phyloP scores from a whole-genome alignment of 805 yeast genomes.

The Candida ponderosae region DNA sequence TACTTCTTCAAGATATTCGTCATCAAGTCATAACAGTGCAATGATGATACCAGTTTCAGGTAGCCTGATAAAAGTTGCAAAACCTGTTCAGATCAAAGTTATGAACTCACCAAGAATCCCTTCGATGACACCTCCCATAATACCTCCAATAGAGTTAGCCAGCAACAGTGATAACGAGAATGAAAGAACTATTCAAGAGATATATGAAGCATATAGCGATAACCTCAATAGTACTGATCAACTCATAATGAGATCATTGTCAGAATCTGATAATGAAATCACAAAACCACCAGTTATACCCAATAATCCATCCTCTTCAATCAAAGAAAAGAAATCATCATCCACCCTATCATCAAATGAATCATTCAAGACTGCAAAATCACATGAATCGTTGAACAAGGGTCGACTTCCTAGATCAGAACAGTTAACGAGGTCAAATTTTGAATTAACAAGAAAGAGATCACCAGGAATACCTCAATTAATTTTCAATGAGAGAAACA shows the following conservation, averaged over 20 bases:
- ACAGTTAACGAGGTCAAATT: conserved; percentile 1
- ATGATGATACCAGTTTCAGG: too few species aligned
- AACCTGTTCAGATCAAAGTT: background rate
- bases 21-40: too few species aligned
- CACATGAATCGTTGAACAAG: conserved; percentile 6
- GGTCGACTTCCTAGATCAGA: background rate
- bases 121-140: background rate
- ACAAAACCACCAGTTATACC: background rate
- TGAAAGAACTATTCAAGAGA: too few species aligned
- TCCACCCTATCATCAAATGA: background rate
- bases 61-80: too few species aligned
- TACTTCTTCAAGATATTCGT: too few species aligned
- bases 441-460: conserved; percentile 17
- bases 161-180: too few species aligned
- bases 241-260: background rate
- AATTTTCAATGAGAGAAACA: conserved; percentile 2
- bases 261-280: too few species aligned
- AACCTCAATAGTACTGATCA: background rate
- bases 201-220: background rate
- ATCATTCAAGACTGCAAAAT: background rate
- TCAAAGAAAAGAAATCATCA: background rate
- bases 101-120: background rate
- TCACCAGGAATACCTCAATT: conserved; percentile 15
- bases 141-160: too few species aligned
- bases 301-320: too few species aligned